These are phyloP conservation scores for Hanseniaspora hatyaiensis DNA, from an alignment of 805 yeast genomes.

Conservation along the genomic window DNA sequence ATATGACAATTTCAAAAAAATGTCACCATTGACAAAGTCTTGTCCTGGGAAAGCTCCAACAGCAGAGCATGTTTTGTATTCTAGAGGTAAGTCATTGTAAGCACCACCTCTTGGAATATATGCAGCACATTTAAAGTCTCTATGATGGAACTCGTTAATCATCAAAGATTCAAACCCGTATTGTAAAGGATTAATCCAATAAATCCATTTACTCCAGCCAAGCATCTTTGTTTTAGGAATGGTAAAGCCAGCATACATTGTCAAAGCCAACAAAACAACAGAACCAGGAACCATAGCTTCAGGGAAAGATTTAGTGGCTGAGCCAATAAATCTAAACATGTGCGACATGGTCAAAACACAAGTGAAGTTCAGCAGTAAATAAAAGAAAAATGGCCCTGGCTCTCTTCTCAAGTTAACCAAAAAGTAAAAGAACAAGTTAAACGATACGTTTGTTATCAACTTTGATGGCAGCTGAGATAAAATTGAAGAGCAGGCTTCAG, in stretches of 20 bases:
- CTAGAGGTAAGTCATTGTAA: conserved; percentile 27
- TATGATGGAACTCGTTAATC: conserved; percentile 34
- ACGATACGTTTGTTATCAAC: conserved; percentile 33
- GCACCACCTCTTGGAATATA: conserved; percentile 37
- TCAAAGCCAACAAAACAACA: conserved; percentile 30
- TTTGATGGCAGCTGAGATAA: conserved; percentile 49
- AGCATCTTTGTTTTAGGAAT: conserved; percentile 35
- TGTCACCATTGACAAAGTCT: conserved; percentile 37
- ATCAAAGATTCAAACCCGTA: conserved; percentile 37
- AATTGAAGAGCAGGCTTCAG: conserved; percentile 53
- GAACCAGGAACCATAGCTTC: conserved; percentile 39
- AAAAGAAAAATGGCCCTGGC: conserved; percentile 48
- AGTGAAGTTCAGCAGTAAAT: conserved; percentile 33
- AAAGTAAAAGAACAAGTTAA: conserved; percentile 43
- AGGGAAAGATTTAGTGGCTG: conserved; percentile 31
- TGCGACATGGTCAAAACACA: conserved; percentile 48
- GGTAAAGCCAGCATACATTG: conserved; percentile 35
- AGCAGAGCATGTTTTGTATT: conserved; percentile 35
- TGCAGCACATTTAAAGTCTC: conserved; percentile 29
- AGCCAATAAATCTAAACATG: conserved; percentile 35
- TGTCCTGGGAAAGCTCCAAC: conserved; percentile 43
- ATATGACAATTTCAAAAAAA: conserved; percentile 33
- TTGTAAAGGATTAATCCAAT: conserved; percentile 35
- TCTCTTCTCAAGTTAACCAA: conserved; percentile 41
- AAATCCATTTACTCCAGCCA: conserved; percentile 41